phyloP scores from a whole-genome alignment of 306 rosid genomes.

The Sicyos edulis region DNA sequence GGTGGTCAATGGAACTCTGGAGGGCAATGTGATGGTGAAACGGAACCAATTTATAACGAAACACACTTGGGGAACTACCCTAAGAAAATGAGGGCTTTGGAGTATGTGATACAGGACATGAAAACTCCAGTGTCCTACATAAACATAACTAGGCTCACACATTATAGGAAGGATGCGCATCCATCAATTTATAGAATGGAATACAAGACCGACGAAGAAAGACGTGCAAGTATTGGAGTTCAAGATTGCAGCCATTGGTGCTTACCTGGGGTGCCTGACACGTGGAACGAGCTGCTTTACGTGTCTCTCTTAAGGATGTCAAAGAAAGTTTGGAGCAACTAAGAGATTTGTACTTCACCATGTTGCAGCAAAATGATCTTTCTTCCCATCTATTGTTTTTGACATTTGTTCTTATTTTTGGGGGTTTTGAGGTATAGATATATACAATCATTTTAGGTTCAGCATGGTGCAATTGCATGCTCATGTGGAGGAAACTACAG shows the following conservation, averaged over 20 bases:
- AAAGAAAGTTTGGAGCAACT: constrained; percentile 24
- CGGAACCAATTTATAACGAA: constrained; percentile 56
- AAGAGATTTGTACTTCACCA: constrained; percentile 8
- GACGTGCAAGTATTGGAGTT: constrained; percentile 28
- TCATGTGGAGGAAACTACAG: no score
- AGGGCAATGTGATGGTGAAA: constrained; percentile 79
- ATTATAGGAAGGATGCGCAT: constrained; percentile 84
- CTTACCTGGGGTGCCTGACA: constrained; percentile 61
- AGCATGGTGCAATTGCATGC: not conserved
- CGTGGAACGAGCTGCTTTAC: constrained; percentile 53
- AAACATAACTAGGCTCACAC: constrained; percentile 80
- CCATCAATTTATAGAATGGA: constrained; percentile 64
- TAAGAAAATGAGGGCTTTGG: constrained; percentile 77
- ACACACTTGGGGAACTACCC: constrained; percentile 53
- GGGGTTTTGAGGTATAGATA: not conserved
- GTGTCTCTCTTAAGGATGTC: constrained; percentile 37
- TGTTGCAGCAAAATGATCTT: not conserved
- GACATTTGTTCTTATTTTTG: no score
- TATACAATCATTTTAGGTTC: no score
- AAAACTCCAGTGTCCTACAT: constrained; percentile 62
- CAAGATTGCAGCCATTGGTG: constrained; percentile 76
- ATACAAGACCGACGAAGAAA: constrained; percentile 37
- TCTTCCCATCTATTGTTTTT: not conserved
- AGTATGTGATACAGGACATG: constrained; percentile 52
- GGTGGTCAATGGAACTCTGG: constrained; percentile 98